Conservation (phyloP, 2,329 filamentous ascomycete species). For the Verticillium zaregamsianum region DNA sequence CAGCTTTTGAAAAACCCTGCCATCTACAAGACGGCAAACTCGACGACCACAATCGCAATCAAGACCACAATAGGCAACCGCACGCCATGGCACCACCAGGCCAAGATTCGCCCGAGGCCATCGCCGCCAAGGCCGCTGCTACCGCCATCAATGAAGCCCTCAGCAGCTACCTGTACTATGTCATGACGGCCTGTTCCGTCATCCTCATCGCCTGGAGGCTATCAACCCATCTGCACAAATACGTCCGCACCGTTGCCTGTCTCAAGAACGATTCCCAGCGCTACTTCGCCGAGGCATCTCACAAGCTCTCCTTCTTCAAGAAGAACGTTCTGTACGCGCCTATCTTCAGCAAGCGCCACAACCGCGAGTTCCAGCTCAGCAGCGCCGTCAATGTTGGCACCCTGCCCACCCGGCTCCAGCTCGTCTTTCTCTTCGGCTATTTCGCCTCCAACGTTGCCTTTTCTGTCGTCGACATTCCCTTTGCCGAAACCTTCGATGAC, state of each 20-base stretch:
- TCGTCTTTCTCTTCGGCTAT: slow-evolving; percentile 54
- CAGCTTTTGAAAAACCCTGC: background rate
- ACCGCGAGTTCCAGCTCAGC: slow-evolving; percentile 61
- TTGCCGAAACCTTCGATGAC: slow-evolving; percentile 37
- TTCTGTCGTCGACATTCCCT: slow-evolving; percentile 65
- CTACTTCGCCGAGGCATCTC: slow-evolving; percentile 65
- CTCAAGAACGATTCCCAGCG: slow-evolving; percentile 75
- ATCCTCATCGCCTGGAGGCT: slow-evolving; percentile 66
- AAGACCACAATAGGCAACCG: background rate
- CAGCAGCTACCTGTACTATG: slow-evolving; percentile 56
- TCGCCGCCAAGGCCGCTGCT: slow-evolving; percentile 7
- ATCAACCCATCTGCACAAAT: slow-evolving; percentile 54
- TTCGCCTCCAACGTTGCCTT: slow-evolving; percentile 69
- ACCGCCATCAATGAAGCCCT: slow-evolving; percentile 48
- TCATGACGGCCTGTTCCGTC: slow-evolving; percentile 60
- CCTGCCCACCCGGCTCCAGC: slow-evolving; percentile 62
- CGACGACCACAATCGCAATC: background rate
- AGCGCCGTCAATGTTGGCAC: slow-evolving; percentile 58
- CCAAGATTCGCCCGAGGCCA: slow-evolving; percentile 1
- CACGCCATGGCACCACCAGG: background rate
- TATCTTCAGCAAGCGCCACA: slow-evolving; percentile 61
- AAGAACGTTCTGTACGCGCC: slow-evolving; percentile 62
- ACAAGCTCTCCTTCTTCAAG: slow-evolving; percentile 57
- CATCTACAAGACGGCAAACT: background rate
- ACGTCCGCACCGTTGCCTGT: slow-evolving; percentile 70